These are phyloP conservation scores for Erucastrum elatum DNA, from an alignment of 345 rosid genomes.

Conservation along the genomic window DNA sequence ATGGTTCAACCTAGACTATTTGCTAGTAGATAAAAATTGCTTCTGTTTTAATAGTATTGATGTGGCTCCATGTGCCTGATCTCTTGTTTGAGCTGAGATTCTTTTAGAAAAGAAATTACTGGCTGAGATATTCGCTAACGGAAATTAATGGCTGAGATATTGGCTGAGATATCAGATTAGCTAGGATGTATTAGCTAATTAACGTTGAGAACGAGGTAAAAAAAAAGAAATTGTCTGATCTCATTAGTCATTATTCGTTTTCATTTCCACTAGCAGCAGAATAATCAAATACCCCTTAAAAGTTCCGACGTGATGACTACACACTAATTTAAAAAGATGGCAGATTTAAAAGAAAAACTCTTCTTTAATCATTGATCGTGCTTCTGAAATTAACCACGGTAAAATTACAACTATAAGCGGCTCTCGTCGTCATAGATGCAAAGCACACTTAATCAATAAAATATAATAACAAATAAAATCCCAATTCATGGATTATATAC, in stretches of 20 bases:
- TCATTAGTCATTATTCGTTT: background rate
- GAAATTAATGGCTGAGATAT: no score
- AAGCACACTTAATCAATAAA: background rate
- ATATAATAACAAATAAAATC: background rate
- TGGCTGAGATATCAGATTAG: conserved; percentile 17
- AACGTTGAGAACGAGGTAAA: background rate
- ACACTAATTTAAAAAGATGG: background rate
- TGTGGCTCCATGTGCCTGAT: conserved; percentile 19
- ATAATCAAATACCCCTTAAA: conserved; percentile 18
- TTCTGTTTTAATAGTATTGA: no score
- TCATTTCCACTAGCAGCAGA: conserved; percentile 27
- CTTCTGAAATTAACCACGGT: conserved; percentile 31
- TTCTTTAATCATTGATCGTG: conserved; percentile 29
- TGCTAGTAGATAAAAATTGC: no score
- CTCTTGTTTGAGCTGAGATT: conserved; percentile 14
- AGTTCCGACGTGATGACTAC: conserved; percentile 25
- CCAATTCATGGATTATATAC: background rate
- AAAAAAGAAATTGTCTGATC: background rate
- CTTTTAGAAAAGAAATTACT: background rate
- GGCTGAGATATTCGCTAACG: no score
- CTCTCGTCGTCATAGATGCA: conserved; percentile 34
- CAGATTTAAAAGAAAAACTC: background rate
- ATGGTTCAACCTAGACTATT: no score
- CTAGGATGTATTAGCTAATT: conserved; percentile 28
- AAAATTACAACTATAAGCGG: conserved; percentile 29